Evolutionary conservation across 129 eudicot species (phyloP), one percentile per base, ranked within the genome.

Genomic region (Arctium lappa): DNA sequence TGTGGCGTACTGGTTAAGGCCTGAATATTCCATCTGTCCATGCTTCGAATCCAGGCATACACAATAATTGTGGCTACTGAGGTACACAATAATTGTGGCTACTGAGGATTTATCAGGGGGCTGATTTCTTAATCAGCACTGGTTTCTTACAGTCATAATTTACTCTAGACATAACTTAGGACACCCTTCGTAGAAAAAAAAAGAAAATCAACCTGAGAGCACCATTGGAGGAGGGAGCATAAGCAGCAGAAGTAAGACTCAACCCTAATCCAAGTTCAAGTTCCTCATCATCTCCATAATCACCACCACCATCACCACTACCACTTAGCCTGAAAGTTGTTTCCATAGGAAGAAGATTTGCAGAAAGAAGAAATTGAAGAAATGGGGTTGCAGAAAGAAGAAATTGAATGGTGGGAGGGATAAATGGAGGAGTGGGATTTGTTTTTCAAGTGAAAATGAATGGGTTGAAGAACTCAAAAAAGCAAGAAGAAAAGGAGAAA

Each of bases 251-350:
- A 60, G 91, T 87, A 36, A 94, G 91, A 80, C 97, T 91, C 53
- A 95, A 78, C 0, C 95, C 99, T 68, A 95, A 85, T 16, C 97
- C 99, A 77, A 95, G 81, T 83, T 95, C 98, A 6, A 93, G 86
- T 42, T 88, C 97, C 9, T 78, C 86, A 4, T 88, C 97, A 80
- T 88, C 77, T 7, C 37, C 80, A 81, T 84, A 82, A 18, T 63
- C 88, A 15, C 73, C 44, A 69, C 74, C 86, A 83, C 8, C 84
- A 31, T 77, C 75, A 37, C 70, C 73, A 22, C 74, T 42, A 5
- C 46, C 53, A 50, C 63, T 76, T 18, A 88, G 79, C 68, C 91
- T 81, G 40, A 88, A 87, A 74, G 62, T 79, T 78, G 85, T 75
- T 32, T 85, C 83, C 85, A 83, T 87, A 48, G 69, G 27, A 76